Evolutionary conservation across 1,139 yeast genomes (phyloP).

Genomic region (Blastobotrys capitulatus): DNA sequence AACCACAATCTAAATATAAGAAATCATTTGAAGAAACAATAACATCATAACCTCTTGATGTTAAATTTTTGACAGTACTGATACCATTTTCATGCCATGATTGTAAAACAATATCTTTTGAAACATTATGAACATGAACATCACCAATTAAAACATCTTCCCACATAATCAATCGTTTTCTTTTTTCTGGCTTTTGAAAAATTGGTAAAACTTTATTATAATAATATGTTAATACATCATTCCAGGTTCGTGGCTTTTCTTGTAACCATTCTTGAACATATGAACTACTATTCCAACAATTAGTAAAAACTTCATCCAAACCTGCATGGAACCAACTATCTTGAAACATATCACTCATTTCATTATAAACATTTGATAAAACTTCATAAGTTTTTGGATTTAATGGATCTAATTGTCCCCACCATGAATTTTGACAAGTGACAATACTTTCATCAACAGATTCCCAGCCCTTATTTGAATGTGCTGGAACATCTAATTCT

Average conservation of each 20-base stretch:
- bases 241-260: slow-evolving; percentile 27
- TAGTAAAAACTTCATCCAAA: slow-evolving; percentile 38
- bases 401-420: slow-evolving; percentile 29
- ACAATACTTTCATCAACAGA: slow-evolving; percentile 36
- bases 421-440: background rate
- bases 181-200: slow-evolving; percentile 22
- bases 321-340: slow-evolving; percentile 44
- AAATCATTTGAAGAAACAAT: slow-evolving; percentile 39
- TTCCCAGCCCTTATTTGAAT: slow-evolving; percentile 43
- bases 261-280: slow-evolving; percentile 29
- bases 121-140: slow-evolving; percentile 23
- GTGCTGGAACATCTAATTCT: slow-evolving; percentile 47
- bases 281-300: slow-evolving; percentile 36
- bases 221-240: slow-evolving; percentile 38
- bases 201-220: slow-evolving; percentile 37
- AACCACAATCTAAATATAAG: slow-evolving; percentile 46
- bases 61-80: slow-evolving; percentile 33
- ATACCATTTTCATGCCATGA: slow-evolving; percentile 34
- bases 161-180: slow-evolving; percentile 40
- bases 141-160: slow-evolving; percentile 38
- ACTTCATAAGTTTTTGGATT: slow-evolving; percentile 15
- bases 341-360: slow-evolving; percentile 34
- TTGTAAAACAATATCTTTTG: slow-evolving; percentile 37
- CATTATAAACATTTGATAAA: slow-evolving; percentile 16
- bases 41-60: slow-evolving; percentile 41